Percentiles rank a stretch among this genome's conserved stretches.
Evolutionary conservation across 108 stramenopile species (phyloP).

Genomic region (Seminavis robusta): DNA sequence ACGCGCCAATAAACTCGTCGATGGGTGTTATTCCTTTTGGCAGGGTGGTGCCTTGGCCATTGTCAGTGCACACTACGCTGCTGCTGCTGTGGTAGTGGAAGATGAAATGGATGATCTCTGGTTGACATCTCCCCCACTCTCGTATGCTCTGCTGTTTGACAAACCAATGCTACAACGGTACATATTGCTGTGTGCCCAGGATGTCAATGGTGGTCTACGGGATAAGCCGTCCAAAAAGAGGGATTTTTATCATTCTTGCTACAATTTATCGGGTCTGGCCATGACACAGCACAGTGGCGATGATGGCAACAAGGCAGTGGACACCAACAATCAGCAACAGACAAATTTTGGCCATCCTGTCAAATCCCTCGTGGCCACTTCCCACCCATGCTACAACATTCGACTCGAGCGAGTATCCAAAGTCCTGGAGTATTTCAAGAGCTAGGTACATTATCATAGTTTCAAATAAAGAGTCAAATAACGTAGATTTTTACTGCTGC

Average conservation of each 20-base stretch:
- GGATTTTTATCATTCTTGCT: slow-evolving; percentile 99
- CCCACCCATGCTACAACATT: slow-evolving; percentile 84
- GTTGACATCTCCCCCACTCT: slow-evolving; percentile 6
- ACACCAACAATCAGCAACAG: too few species aligned
- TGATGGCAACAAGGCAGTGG: not conserved
- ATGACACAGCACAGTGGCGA: slow-evolving; percentile 71
- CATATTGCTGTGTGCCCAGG: slow-evolving; percentile 95
- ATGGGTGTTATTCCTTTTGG: slow-evolving; percentile 99
- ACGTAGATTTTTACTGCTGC: too few species aligned
- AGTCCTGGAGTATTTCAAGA: slow-evolving; percentile 28
- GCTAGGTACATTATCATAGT: too few species aligned
- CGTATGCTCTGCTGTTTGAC: slow-evolving; percentile 48
- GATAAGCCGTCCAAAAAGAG: slow-evolving; percentile 87
- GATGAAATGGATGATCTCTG: slow-evolving; percentile 17
- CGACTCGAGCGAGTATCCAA: slow-evolving; percentile 50
- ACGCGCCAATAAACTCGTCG: slow-evolving; percentile 96
- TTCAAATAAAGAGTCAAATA: too few species aligned
- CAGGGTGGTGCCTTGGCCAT: slow-evolving; percentile 90
- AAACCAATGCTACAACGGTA: slow-evolving; percentile 88
- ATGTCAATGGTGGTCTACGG: slow-evolving; percentile 92
- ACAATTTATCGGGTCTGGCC: slow-evolving; percentile 92
- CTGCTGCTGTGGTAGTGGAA: not conserved
- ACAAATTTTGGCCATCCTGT: slow-evolving; percentile 31
- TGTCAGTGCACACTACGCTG: slow-evolving; percentile 30
- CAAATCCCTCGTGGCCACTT: slow-evolving; percentile 32